Conservation (phyloP, 306 rosid species). For the Leucaena leucocephala region DNA sequence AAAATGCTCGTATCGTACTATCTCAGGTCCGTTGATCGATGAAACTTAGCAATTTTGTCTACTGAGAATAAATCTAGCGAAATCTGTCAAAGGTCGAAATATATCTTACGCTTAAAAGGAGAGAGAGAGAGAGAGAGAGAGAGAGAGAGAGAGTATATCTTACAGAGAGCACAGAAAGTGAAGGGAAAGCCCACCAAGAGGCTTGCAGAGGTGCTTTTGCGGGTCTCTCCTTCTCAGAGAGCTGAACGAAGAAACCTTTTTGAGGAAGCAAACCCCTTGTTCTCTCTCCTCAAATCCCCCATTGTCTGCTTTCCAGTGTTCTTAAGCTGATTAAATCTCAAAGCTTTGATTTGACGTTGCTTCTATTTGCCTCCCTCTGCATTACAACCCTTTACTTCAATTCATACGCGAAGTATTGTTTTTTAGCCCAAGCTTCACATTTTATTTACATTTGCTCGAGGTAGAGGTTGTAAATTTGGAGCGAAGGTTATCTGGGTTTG, state of each 20-base stretch:
- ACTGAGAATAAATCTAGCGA: not conserved
- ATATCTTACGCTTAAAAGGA: too few relatives aligned
- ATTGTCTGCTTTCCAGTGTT: not conserved
- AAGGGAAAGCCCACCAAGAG: not conserved
- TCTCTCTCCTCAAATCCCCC: conserved; percentile 19
- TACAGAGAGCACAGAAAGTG: not conserved
- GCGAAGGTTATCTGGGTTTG: conserved; percentile 23
- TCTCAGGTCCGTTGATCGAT: not conserved
- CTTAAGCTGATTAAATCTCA: conserved; percentile 30
- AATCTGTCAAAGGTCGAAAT: not conserved
- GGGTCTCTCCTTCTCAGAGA: conserved; percentile 11
- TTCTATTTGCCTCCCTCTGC: conserved; percentile 15
- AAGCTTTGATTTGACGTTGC: conserved; percentile 27
- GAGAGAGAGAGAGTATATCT: not conserved
- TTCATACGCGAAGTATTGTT: conserved; percentile 12
- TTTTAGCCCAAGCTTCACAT: not conserved
- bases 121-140: not conserved
- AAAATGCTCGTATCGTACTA: not conserved
- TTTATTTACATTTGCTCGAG: not conserved
- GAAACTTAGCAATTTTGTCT: not conserved
- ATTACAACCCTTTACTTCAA: conserved; percentile 7
- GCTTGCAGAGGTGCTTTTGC: not conserved
- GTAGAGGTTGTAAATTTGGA: not conserved
- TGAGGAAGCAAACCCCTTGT: conserved; percentile 35
- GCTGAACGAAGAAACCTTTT: conserved; percentile 37